These are phyloP conservation scores for Cenchrus fungigraminus DNA, from an alignment of 176 grass and related monocot species.

Conservation along the genomic window DNA sequence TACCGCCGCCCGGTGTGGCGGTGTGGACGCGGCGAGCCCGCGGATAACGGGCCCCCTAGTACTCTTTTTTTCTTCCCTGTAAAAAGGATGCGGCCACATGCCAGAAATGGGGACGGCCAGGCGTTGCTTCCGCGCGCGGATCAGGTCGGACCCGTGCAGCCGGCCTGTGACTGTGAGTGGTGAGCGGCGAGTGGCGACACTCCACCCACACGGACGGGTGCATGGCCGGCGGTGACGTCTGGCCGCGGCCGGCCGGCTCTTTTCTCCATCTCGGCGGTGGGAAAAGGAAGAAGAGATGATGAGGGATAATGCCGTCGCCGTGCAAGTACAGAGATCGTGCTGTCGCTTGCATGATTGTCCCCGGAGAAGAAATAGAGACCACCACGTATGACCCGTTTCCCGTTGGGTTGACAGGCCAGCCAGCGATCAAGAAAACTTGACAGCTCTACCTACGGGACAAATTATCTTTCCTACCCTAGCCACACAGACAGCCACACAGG, in stretches of 20 bases:
- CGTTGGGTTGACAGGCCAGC: background rate
- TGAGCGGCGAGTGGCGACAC: background rate
- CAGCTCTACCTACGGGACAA: background rate
- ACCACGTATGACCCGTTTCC: background rate
- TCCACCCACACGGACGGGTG: background rate
- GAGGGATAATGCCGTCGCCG: background rate
- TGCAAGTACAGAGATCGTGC: background rate
- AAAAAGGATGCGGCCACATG: slow-evolving; percentile 10
- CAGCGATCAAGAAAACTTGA: background rate
- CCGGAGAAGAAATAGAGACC: background rate
- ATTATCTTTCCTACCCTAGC: background rate
- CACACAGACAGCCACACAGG: background rate
- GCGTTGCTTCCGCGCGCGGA: background rate
- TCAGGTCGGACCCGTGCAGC: no score
- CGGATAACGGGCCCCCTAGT: background rate
- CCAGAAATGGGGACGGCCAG: background rate
- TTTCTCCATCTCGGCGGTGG: background rate
- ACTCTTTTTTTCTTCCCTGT: background rate
- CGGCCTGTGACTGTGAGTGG: background rate
- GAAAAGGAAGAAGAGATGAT: background rate
- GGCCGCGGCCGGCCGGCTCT: no score
- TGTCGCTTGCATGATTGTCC: background rate
- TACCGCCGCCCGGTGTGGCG: background rate
- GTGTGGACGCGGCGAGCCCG: background rate
- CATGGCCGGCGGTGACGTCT: background rate